Conservation (phyloP, 176 grass and related monocot genomes). For the Rhipidocladum racemiflorum region DNA sequence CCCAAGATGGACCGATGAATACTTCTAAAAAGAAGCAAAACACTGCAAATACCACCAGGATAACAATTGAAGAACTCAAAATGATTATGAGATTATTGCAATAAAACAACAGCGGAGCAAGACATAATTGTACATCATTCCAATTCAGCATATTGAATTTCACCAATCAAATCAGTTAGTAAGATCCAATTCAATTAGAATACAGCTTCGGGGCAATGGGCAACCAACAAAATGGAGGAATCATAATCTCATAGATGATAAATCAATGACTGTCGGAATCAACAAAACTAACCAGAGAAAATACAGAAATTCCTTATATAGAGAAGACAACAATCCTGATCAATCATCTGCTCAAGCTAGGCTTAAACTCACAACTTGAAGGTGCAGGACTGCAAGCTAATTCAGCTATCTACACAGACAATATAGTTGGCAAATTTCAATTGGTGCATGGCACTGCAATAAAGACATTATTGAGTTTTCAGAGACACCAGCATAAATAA, state of each 20-base stretch:
- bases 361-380: neutral
- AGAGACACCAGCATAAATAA: neutral
- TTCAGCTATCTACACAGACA: neutral
- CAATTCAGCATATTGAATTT: neutral
- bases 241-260: neutral
- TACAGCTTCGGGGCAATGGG: neutral
- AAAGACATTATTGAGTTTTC: neutral
- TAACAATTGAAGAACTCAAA: neutral
- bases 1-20: neutral
- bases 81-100: neutral
- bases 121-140: neutral
- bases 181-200: neutral
- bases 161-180: neutral
- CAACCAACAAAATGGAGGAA: neutral
- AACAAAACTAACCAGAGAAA: neutral
- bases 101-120: neutral
- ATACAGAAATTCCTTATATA: neutral
- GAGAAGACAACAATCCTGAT: neutral
- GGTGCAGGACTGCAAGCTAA: neutral
- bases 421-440: neutral
- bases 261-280: neutral
- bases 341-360: neutral
- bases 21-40: conserved; percentile 4
- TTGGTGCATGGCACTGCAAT: neutral
- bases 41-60: neutral